These are phyloP conservation scores for Halophytophthora polymorphica DNA, from an alignment of 352 stramenopile genomes.

Conservation along the genomic window DNA sequence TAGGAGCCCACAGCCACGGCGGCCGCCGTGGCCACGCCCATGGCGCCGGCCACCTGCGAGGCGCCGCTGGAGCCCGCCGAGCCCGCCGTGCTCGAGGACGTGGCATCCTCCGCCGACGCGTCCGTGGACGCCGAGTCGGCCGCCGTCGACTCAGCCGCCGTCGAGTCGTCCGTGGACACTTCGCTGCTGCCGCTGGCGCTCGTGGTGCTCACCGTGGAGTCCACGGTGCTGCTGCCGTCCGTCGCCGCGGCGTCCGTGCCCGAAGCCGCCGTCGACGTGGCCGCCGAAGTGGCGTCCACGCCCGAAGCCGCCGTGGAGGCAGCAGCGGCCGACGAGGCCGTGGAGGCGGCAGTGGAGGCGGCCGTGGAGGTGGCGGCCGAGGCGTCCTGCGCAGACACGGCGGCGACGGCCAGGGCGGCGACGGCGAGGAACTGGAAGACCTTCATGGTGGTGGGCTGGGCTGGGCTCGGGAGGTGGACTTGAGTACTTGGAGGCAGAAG, in stretches of 20 bases:
- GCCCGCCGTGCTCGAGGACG: conserved; percentile 15
- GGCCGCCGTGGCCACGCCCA: conserved; percentile 16
- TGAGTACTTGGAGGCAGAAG: too few relatives aligned
- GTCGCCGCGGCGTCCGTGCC: neutral
- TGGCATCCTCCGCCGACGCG: neutral
- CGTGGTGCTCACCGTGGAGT: conserved; percentile 10
- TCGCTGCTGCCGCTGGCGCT: conserved; percentile 14
- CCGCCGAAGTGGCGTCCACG: neutral
- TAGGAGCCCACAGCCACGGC: conserved; percentile 23
- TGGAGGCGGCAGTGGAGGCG: neutral
- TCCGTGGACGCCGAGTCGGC: neutral
- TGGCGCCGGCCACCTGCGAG: conserved; percentile 16
- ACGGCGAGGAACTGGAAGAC: conserved; percentile 6
- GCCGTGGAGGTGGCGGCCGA: neutral
- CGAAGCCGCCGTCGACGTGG: too few relatives aligned
- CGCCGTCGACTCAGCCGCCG: neutral
- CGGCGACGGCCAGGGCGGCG: conserved; percentile 6
- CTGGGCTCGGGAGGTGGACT: too few relatives aligned
- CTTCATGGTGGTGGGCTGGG: conserved; percentile 2
- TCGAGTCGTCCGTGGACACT: too few relatives aligned
- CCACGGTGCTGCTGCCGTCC: neutral
- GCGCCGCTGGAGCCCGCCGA: conserved; percentile 14
- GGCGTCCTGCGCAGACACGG: conserved; percentile 1
- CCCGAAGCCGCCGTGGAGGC: conserved; percentile 4
- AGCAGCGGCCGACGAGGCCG: neutral